Evolutionary conservation across 345 rosid species (phyloP).

Genomic region (Psidium friedrichsthalianum): DNA sequence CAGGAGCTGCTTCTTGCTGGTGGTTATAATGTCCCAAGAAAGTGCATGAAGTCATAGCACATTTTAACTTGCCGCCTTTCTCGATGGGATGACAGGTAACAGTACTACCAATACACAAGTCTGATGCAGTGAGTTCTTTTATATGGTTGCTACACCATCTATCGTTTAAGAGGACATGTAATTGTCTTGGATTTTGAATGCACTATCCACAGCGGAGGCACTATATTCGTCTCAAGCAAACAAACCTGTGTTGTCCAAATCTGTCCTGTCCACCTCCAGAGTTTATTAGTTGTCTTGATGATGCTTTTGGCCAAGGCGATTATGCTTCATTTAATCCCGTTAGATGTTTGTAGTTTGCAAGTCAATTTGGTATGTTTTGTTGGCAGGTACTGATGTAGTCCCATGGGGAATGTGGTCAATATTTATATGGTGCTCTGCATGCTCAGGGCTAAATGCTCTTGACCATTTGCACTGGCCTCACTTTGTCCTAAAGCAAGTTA

Average conservation of each 20-base stretch:
- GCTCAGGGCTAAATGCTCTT: not conserved
- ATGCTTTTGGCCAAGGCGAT: not conserved
- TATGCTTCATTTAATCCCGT: not conserved
- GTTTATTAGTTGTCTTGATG: not conserved
- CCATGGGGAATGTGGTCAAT: not conserved
- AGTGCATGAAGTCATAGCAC: conserved; percentile 83
- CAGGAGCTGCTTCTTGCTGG: conserved; percentile 87
- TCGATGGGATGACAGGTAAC: conserved; percentile 97
- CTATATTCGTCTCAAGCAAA: not conserved
- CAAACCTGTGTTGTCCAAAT: not conserved
- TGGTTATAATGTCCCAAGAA: conserved; percentile 70
- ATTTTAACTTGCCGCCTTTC: conserved; percentile 63
- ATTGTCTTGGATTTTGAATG: not conserved
- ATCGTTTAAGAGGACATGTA: not conserved
- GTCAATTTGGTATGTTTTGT: not conserved
- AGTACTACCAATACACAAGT: not conserved
- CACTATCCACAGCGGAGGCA: not conserved
- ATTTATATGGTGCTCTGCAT: not conserved
- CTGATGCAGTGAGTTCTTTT: not conserved
- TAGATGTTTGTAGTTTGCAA: not conserved
- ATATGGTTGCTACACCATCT: not conserved
- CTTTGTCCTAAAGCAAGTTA: not conserved
- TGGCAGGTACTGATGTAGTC: not conserved
- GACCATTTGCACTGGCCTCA: not conserved
- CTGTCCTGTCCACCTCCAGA: not conserved